phyloP scores from a whole-genome alignment of 495 filamentous ascomycete species.

The Chaetomium tenue region DNA sequence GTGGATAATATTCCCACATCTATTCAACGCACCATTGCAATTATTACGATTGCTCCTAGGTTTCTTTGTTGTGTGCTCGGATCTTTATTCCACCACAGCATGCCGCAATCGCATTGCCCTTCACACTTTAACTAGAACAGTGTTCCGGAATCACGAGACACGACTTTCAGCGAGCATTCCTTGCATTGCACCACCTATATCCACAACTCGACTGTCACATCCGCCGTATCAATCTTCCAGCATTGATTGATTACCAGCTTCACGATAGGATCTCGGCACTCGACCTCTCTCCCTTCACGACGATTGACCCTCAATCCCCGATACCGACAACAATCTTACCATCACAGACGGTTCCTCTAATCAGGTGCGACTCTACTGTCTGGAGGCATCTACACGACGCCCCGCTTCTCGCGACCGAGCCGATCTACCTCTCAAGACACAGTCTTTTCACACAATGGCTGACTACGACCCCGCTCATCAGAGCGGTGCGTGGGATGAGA shows the following conservation, averaged over 20 bases:
- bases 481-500: slow-evolving; percentile 47
- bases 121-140: slow-evolving; percentile 5
- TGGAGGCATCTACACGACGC: neutral
- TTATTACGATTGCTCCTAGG: neutral
- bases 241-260: neutral
- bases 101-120: slow-evolving; percentile 12
- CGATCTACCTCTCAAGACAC: neutral
- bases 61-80: slow-evolving; percentile 14
- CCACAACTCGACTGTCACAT: neutral
- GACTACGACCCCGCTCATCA: slow-evolving; percentile 39
- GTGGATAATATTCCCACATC: slow-evolving; percentile 6
- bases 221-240: neutral
- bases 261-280: neutral
- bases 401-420: neutral
- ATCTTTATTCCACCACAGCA: slow-evolving; percentile 6
- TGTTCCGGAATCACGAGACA: slow-evolving; percentile 3
- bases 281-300: neutral
- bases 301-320: neutral
- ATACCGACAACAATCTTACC: neutral
- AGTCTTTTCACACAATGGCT: slow-evolving; percentile 34
- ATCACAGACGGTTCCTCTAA: neutral
- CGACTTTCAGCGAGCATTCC: slow-evolving; percentile 1
- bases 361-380: neutral
- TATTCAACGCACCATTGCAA: neutral
- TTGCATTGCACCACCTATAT: neutral